Base-by-base conservation (phyloP, 176 grass and related monocot genomes). In the Rhynchospora pubera region DNA sequence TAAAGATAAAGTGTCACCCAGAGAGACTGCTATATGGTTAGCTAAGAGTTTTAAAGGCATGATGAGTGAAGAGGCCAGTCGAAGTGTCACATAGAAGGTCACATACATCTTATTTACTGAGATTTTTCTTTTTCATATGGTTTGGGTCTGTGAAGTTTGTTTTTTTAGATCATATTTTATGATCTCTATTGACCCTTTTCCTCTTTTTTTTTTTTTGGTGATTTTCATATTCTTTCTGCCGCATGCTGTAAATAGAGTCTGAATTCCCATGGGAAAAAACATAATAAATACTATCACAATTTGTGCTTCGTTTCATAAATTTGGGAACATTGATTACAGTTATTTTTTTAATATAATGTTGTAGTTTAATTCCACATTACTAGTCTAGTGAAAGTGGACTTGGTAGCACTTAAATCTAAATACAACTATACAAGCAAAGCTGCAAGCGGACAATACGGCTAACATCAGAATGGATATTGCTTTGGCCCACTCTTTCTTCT, bases 11-110 rank as follows among this genome's bases (percentile, higher is more conserved):
- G 97, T 99, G 12, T 99, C 97, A 0, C 97, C 97, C 0, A 78
- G 97, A 86, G 97, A 99, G 93, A 99, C 97, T 3, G 97, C 91
- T 1, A 99, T 99, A 34, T 99, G 97, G 97, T 77, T 99, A 83
- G 97, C 93, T 14, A 99, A 93, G 90, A 99, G 97, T 86, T 93
- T 99, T 45, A 91, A 93, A 87, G 97, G 97, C 75, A 91, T 96
- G 92, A 99, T 99, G 97, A 96, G 83, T 77, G 97, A 99, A 14
- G 97, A 96, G 74, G 83, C 85, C 22, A 91, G 77, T 21, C 89
- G 91, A 51, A 83, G 69, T 86, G 87, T 83, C 32, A 9, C 72
- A 56, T 77, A 77, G 55, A 77, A 43, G 19, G 45, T 24, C 43
- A n/a, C 44, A 72, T 44, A 24, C 70, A 24, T 52, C 45, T 74